Conservation (phyloP, 2,329 filamentous ascomycete species). For the Arthroderma sp. region DNA sequence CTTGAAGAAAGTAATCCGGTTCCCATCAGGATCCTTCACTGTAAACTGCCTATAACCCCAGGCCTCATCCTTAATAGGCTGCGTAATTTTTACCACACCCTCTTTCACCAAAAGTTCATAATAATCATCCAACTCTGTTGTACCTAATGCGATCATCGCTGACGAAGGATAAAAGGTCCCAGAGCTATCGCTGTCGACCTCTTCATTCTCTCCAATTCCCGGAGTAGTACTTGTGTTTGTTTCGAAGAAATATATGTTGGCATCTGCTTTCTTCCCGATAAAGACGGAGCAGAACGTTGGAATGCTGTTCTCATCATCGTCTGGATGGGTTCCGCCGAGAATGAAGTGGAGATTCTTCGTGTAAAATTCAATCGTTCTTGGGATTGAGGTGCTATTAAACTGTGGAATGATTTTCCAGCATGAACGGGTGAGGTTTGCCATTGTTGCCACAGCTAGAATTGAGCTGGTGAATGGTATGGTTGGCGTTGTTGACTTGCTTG, state of each 20-base stretch:
- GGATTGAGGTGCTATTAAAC: slow-evolving; percentile 10
- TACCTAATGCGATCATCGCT: slow-evolving; percentile 13
- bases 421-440: slow-evolving; percentile 4
- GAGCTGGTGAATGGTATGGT: too few relatives aligned
- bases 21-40: slow-evolving; percentile 9
- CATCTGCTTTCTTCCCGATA: slow-evolving; percentile 12
- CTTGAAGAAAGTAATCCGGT: slow-evolving; percentile 11
- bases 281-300: slow-evolving; percentile 12
- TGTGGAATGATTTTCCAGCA: slow-evolving; percentile 14
- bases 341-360: slow-evolving; percentile 12
- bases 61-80: slow-evolving; percentile 7
- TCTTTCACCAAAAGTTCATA: slow-evolving; percentile 7
- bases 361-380: slow-evolving; percentile 11
- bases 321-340: slow-evolving; percentile 11
- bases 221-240: background rate
- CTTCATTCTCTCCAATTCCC: background rate
- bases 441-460: background rate
- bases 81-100: slow-evolving; percentile 7
- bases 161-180: slow-evolving; percentile 5
- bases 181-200: background rate
- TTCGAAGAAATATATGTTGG: slow-evolving; percentile 13
- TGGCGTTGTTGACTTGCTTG: too few relatives aligned
- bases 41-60: slow-evolving; percentile 12
- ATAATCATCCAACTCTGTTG: slow-evolving; percentile 11
- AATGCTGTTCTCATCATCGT: slow-evolving; percentile 6